Evolutionary conservation across 2,329 filamentous ascomycete genomes (phyloP), one percentile per base, ranked within the genome.

Genomic region (Colletotrichum sp.): DNA sequence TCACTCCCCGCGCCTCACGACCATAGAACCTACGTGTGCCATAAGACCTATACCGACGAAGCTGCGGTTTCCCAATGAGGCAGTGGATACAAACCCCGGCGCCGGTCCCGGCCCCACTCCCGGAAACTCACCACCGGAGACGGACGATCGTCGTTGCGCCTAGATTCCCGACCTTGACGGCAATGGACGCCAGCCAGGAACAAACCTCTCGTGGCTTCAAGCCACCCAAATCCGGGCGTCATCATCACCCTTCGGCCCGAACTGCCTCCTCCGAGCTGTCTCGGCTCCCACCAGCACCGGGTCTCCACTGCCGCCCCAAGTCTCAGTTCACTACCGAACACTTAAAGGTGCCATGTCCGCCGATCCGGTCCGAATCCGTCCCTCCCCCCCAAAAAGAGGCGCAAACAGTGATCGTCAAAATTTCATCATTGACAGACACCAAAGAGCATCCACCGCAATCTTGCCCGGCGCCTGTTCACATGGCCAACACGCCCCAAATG

Each of bases 61-160:
- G n/a, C 24, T 32, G 24, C 6, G 15, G 64, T 52, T 66, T 66
- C 60, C 60, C 30, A 24, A 71, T 57, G 7, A 66, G 69, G 69
- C 36, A 71, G 24, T 71, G 69, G 49, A 52, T 32, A 66, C 16
- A 18, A 13, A 1, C 9, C 8, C 30, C n/a, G 26, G 62, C 21
- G 7, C 62, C 36, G 62, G 55, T 1, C 55, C 55, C 24, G 21
- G 55, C 55, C 55, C 55, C 55, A 59, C 55, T 18, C 15, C 9
- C 44, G 10, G 6, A 52, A 0, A 10, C 9, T 21, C n/a, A 21
- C 12, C 44, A 21, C 44, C 44, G 44, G 44, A 52, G 0, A 0
- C 44, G n/a, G 44, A 52, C 13, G 44, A 12, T 13, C 44, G n/a
- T 21, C n/a, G 44, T 21, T 52, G n/a, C 44, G 44, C 44, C n/a